Evolutionary conservation across 495 filamentous ascomycete species (phyloP), one percentile per base, ranked within the genome.

Genomic region (Penicillium mononematosum): DNA sequence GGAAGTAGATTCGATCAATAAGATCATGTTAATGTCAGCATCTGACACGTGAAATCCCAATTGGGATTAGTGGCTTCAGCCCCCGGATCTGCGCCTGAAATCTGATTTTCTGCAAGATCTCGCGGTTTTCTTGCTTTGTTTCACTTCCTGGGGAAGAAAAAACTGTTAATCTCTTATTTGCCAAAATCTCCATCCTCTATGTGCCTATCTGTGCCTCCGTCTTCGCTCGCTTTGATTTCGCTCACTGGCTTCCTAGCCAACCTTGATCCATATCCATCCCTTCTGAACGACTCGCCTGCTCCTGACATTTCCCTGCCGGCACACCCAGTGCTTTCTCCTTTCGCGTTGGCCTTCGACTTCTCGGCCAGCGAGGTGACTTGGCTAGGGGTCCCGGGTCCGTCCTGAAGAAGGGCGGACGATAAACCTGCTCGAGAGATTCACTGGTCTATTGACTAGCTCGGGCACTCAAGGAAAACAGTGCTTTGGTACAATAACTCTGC

Each of bases 361-460:
- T 66, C 65, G 46, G 53, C 59, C 44, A 52, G 64, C 71, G 67
- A 72, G 62, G 71, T 77, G 72, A 64, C 74, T 69, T 82, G 79
- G 74, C 65, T 81, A 81, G 75, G 79, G 79, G 80, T 76, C 58
- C 63, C 70, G 56, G 70, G 80, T 82, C 80, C 80, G 79, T 80
- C 80, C 78, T 83, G 78, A 81, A 74, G 64, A 73, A 78, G 78
- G 80, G 75, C 79, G 80, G 80, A 82, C 80, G 79, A 75, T 81
- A 82, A 81, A 72, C 44, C 59, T 62, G 51, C 64, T 61, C 56
- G 56, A 59, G 61, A 50, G 39, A 54, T 58, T 53, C 38, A 49
- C 60, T 52, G 55, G 54, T 58, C 51, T 27, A 55, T 41, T 17
- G 38, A 47, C 43, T 45, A 27, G 32, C 41, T 55, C 31, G 43